Conservation (phyloP, 2,329 filamentous ascomycete species). For the Diaporthe citri region DNA sequence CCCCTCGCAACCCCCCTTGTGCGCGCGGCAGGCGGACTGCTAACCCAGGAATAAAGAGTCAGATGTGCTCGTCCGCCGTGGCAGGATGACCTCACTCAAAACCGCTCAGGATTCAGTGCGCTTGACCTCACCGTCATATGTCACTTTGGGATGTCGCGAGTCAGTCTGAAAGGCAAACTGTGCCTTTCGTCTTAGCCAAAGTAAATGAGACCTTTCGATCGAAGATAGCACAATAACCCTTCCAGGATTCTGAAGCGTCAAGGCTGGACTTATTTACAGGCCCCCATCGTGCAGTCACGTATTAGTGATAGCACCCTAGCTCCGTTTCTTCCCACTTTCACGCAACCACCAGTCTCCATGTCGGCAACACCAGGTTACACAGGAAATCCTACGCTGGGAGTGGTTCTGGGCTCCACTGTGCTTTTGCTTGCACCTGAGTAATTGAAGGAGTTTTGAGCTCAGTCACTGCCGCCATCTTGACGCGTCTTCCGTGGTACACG, state of each 20-base stretch:
- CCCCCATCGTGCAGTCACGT: background rate
- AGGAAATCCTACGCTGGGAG: background rate
- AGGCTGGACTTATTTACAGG: background rate
- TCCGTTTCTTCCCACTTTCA: background rate
- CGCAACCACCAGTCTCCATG: background rate
- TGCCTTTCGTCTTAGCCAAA: background rate
- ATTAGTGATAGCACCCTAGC: slow-evolving; percentile 1
- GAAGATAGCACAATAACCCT: background rate
- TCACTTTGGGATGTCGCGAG: background rate
- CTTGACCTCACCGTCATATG: slow-evolving; percentile 22
- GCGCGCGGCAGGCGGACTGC: slow-evolving; percentile 22
- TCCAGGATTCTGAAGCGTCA: background rate
- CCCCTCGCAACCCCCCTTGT: background rate
- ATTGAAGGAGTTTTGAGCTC: background rate
- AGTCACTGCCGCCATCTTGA: background rate
- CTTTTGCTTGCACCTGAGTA: background rate
- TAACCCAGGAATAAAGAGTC: slow-evolving; percentile 10
- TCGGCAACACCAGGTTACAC: background rate
- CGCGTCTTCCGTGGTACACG: slow-evolving; percentile 15
- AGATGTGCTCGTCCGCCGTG: slow-evolving; percentile 25
- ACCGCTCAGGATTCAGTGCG: slow-evolving; percentile 10
- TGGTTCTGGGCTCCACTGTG: background rate
- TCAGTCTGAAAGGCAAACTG: background rate
- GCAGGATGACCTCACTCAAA: slow-evolving; percentile 15
- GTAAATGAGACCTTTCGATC: background rate